Percentiles rank a stretch among this genome's conserved stretches.
These are phyloP conservation scores for Xylariaceae sp. DNA, from an alignment of 2,329 filamentous ascomycete species.

Conservation along the genomic window DNA sequence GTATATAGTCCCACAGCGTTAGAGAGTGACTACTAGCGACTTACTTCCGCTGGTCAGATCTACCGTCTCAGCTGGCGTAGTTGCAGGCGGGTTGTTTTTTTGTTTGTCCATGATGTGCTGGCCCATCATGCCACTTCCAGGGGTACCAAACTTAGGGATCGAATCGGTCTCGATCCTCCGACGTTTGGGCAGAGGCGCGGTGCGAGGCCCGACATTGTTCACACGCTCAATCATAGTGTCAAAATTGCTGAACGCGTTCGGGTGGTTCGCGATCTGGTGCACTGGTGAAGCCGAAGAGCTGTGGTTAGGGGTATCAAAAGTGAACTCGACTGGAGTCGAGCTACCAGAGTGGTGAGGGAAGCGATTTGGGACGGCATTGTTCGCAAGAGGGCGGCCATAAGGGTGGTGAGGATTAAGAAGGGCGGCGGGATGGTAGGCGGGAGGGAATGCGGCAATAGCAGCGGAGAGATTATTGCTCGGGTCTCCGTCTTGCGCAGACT, in stretches of 20 bases:
- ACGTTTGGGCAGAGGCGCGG: constrained; percentile 57
- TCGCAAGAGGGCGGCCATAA: constrained; percentile 16
- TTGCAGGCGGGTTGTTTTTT: constrained; percentile 34
- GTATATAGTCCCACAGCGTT: background rate
- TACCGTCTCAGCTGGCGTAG: constrained; percentile 41
- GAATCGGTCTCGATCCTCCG: constrained; percentile 48
- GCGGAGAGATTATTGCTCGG: constrained; percentile 17
- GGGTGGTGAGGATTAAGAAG: constrained; percentile 40
- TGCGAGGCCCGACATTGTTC: constrained; percentile 67
- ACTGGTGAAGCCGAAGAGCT: constrained; percentile 16
- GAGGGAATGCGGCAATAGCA: constrained; percentile 15
- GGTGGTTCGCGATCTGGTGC: constrained; percentile 1
- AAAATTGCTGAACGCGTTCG: constrained; percentile 38
- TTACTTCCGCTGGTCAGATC: constrained; percentile 51
- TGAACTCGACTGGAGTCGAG: constrained; percentile 39
- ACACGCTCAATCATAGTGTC: constrained; percentile 66
- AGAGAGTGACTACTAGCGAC: constrained; percentile 26
- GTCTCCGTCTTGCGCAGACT: constrained; percentile 26
- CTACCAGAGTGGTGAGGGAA: constrained; percentile 29
- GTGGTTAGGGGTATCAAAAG: constrained; percentile 31
- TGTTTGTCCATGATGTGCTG: constrained; percentile 60
- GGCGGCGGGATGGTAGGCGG: constrained; percentile 38
- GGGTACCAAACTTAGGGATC: constrained; percentile 40
- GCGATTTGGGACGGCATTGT: constrained; percentile 17
- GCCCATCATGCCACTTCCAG: constrained; percentile 55